phyloP scores from a whole-genome alignment of 768 basidiomycete genomes.

The Suillus occidentalis region DNA sequence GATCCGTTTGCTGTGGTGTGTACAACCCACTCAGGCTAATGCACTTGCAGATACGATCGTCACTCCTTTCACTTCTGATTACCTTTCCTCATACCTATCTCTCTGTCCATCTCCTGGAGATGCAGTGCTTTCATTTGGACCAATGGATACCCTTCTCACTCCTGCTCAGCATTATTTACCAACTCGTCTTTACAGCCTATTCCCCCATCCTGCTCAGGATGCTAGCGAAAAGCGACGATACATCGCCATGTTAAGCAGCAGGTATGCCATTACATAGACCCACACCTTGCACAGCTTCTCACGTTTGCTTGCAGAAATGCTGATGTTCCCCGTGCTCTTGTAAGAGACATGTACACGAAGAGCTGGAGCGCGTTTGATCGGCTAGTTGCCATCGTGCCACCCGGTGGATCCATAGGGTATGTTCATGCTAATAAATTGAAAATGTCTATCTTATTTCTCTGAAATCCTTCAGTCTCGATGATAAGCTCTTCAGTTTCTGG shows the following conservation, averaged over 20 bases:
- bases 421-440: conserved; percentile 24
- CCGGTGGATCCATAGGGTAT: conserved; percentile 85
- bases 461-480: conserved; percentile 62
- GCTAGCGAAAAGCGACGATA: conserved; percentile 71
- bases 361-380: conserved; percentile 92
- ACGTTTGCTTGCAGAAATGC: conserved; percentile 56
- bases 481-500: conserved; percentile 92
- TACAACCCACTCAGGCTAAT: neutral
- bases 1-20: conserved; percentile 11
- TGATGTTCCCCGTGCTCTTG: conserved; percentile 79
- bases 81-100: conserved; percentile 75
- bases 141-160: conserved; percentile 76
- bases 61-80: conserved; percentile 76
- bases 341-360: conserved; percentile 90
- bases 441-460: conserved; percentile 5
- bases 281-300: neutral
- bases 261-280: conserved; percentile 37
- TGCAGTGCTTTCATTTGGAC: conserved; percentile 76
- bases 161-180: conserved; percentile 76
- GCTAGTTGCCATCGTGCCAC: conserved; percentile 86
- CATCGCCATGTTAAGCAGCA: conserved; percentile 68
- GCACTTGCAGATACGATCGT: conserved; percentile 59
- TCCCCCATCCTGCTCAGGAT: conserved; percentile 83
- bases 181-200: conserved; percentile 70
- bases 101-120: conserved; percentile 71